Base-by-base conservation (phyloP, 2,329 filamentous ascomycete species). In the Beauveria pseudobassiana region DNA sequence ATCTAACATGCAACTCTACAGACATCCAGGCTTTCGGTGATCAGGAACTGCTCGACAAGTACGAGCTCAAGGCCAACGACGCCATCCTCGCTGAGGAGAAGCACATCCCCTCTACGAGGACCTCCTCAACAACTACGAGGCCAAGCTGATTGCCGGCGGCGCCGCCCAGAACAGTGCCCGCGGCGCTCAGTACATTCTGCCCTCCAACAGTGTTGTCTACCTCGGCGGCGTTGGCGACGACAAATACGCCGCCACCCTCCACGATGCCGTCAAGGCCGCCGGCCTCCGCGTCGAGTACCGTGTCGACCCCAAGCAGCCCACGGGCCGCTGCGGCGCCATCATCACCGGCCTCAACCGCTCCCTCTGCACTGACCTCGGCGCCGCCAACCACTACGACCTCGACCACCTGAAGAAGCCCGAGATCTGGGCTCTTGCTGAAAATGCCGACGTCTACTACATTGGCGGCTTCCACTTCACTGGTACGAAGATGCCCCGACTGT, bases 131-230 rank as follows among this genome's bases (percentile, higher is more conserved):
- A 93, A 95, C 83, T 91, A 87, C 79, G 86, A 95, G 70, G 93
- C 93, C 66, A 96, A 96, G 80, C 83, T 98, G 74, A 95, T 98
- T 73, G 92, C 95, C 60, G 95, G 95, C 67, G 95, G 95, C 72
- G 95, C 95, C 62, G 95, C 95, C 34, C 95, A 99, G 80, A 99
- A 99, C 85, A 96, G 92, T 59, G 93, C 95, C 69, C 88, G 95
- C 72, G 95, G 95, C 69, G 95, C 93, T 66, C 91, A 95, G 86
- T 99, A 99, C 83, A 87, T 98, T 67, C 91, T 99, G 62, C 87
- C 91, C 38, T 80, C 89, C 64, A 89, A 96, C 81, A 93, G 90
- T 66, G 91, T 96, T 72, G 86, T 96, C 75, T 99, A 91, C 83
- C 85, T 98, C 67, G 95, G 95, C 69, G 93, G 93, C 72, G 91